Base-by-base conservation (phyloP, 768 basidiomycete species). In the Astraeus odoratus region DNA sequence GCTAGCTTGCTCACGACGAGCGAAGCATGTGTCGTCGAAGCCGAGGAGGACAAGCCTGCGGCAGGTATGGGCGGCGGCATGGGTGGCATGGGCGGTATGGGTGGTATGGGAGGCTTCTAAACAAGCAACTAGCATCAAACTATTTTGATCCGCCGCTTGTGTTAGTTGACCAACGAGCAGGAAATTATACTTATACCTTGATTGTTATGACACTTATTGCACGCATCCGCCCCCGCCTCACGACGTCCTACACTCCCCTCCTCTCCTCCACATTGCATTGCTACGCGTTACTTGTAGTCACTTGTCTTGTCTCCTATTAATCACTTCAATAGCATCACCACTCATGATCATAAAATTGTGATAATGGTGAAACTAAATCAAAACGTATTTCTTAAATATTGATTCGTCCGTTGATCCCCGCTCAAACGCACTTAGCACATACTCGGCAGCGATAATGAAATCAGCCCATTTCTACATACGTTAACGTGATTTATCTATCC, bases 11-110 rank as follows among this genome's bases (percentile, higher is more conserved):
- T 97, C 67, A 92, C 92, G 39, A 98, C 94, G 42, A 88, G 84
- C 55, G 94, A 98, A 72, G 84, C 80, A 33, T 87, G 88, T 61
- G 78, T 98, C 31, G 93, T 97, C 19, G 92, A 97, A 40, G 88
- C 83, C 12, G 85, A 87, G 52, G 92, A 96, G 60, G 79, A 86
- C 52, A 75, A 85, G 40, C 71, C 80, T 44, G 68, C 74, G 4
- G 70, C 62, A n/a, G 64, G 65, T 15, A 55, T 51, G 20, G 57
- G 51, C 12, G 60, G 62, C 24, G 63, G 64, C 15, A 71, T 70
- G 59, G 76, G 74, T n/a, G 70, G 70, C 0, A 78, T 78, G 76
- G 76, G 75, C 1, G 80, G 78, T 6, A 81, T 79, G 74, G 75
- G 76, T 4, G 78, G 78, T 4, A 77, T 78, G 76, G 73, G 72